Evolutionary conservation across 768 basidiomycete genomes (phyloP), one percentile per base, ranked within the genome.

Genomic region (Leccinum truebloodii): DNA sequence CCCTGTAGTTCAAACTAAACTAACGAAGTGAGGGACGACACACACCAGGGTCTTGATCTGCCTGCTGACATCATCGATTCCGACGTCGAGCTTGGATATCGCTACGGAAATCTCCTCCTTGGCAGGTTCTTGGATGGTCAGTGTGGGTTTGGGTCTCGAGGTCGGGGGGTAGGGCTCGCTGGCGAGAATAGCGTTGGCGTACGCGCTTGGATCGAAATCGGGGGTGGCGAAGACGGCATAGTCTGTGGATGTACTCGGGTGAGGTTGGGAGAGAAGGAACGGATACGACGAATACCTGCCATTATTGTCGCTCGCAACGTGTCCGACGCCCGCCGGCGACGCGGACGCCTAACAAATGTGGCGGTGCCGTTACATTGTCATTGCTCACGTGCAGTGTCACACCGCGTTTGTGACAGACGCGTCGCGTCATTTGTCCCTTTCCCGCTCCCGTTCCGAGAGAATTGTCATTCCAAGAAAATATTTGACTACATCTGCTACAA

Each of bases 31-130:
- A 20, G 30, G 20, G 44, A 49, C 7, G 24, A 7, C 20, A 77
- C 88, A 64, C 60, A 95, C 94, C 74, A 96, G 79, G 52, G 80
- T 81, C 75, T 90, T 91, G 55, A 98, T 88, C 74, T 98, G 94
- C 72, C 89, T 92, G 28, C 89, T 87, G 20, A 96, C 87, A 73
- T 98, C 95, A 44, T 98, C 96, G 60, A 98, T 89, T 0, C 88
- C 91, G 68, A 87, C 83, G 62, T 87, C 90, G 4, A 99, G 80
- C 72, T 92, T 95, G 6, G 92, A 87, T 30, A 98, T 88, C 3
- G 94, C 93, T 3, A 92, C 83, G 3, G 92, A 90, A 12, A 97
- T 89, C 65, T 98, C 96, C 61, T 94, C 93, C 71, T 88, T 92
- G 22, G 84, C 81, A 7, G 83, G 82, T 54, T 87, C 85, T 26